Evolutionary conservation across 345 rosid genomes (phyloP).

Genomic region (Pseudoturritis turrita): DNA sequence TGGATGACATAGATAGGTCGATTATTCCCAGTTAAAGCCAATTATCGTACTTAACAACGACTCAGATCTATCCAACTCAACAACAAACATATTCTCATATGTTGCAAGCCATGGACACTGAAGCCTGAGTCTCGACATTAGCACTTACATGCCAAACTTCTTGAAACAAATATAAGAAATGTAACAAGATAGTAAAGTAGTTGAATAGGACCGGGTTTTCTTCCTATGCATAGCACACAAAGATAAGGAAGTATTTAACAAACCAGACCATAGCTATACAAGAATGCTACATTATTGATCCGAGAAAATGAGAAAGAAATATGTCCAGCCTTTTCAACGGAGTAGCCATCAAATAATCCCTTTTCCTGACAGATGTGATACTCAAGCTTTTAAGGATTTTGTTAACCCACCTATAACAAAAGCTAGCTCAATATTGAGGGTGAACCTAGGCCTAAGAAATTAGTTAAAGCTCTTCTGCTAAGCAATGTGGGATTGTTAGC

Average conservation of each 20-base stretch:
- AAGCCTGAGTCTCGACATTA: background rate
- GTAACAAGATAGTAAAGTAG: background rate
- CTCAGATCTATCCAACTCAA: conserved; percentile 4
- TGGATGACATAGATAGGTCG: background rate
- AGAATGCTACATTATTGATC: background rate
- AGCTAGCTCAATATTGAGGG: background rate
- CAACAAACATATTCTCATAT: background rate
- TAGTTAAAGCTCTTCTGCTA: background rate
- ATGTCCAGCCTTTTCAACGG: background rate
- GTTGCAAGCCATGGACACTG: background rate
- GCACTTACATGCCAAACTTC: background rate
- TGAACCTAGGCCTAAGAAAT: background rate
- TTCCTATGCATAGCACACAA: background rate
- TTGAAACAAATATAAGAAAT: background rate
- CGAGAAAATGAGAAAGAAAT: background rate
- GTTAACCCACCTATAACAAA: background rate
- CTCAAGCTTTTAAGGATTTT: background rate
- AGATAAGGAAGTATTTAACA: background rate
- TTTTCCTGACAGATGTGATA: background rate
- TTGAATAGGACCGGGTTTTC: background rate
- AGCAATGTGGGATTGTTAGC: background rate
- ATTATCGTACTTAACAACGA: background rate
- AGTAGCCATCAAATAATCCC: background rate
- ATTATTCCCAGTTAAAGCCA: background rate
- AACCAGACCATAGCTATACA: background rate